These are phyloP conservation scores for Scheffersomyces lignicola DNA, from an alignment of 1,139 yeast species.

Conservation along the genomic window DNA sequence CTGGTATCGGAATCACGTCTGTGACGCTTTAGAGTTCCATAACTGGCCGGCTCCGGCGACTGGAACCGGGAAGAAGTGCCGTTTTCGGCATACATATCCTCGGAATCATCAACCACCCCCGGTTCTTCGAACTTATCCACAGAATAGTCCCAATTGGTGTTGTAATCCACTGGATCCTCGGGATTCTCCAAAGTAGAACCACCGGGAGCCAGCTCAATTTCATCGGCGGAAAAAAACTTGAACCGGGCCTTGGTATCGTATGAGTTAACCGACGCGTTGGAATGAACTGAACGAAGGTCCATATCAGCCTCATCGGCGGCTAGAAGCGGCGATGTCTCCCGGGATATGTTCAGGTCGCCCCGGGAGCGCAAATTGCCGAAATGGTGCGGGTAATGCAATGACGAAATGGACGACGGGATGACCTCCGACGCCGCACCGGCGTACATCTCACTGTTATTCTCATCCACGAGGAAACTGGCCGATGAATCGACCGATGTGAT, in stretches of 20 bases:
- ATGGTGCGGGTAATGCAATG: slow-evolving; percentile 76
- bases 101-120: slow-evolving; percentile 14
- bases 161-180: slow-evolving; percentile 56
- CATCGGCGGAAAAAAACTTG: slow-evolving; percentile 78
- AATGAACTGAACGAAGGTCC: slow-evolving; percentile 28
- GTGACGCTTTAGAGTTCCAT: slow-evolving; percentile 38
- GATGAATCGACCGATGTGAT: slow-evolving; percentile 39
- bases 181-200: slow-evolving; percentile 73
- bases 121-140: slow-evolving; percentile 48
- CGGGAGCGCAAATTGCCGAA: slow-evolving; percentile 34
- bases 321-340: slow-evolving; percentile 43
- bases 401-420: slow-evolving; percentile 85
- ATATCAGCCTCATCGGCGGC: slow-evolving; percentile 23
- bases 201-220: slow-evolving; percentile 85
- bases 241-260: slow-evolving; percentile 49
- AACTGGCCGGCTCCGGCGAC: slow-evolving; percentile 23
- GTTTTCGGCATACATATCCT: slow-evolving; percentile 7
- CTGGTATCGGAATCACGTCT: slow-evolving; percentile 29
- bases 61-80: slow-evolving; percentile 10
- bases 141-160: slow-evolving; percentile 67
- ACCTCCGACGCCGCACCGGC: slow-evolving; percentile 90
- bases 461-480: slow-evolving; percentile 36
- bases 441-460: slow-evolving; percentile 67
- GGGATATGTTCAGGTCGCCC: slow-evolving; percentile 23
- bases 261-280: slow-evolving; percentile 30